Evolutionary conservation across 75 land plant genomes (phyloP).

Genomic region (Selaginella tamariscina): DNA sequence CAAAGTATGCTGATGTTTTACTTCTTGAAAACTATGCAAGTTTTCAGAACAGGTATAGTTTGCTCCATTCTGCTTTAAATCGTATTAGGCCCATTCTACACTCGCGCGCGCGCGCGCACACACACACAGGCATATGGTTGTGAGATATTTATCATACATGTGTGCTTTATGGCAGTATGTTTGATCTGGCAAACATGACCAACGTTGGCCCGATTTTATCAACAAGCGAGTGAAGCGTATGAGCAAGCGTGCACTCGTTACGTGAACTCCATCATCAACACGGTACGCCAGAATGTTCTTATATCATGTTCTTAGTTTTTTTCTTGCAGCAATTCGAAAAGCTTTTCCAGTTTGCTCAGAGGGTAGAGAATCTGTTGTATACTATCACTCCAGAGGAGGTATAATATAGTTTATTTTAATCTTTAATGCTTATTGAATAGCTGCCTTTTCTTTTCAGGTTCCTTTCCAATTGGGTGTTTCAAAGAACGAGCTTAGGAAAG

Average conservation of each 20-base stretch:
- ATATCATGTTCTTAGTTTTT: background rate
- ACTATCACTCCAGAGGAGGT: conserved; percentile 92
- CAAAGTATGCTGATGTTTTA: conserved; percentile 75
- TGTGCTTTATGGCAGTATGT: no score
- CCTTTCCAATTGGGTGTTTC: conserved; percentile 77
- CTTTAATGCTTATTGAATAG: no score
- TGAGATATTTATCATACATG: no score
- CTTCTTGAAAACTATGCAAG: conserved; percentile 96
- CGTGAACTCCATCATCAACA: conserved; percentile 74
- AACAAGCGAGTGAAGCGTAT: conserved; percentile 95
- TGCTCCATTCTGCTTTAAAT: background rate
- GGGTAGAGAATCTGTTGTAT: conserved; percentile 70
- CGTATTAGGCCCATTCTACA: no score
- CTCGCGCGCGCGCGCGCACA: no score
- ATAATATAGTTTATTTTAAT: background rate
- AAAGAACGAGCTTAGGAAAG: conserved; percentile 70
- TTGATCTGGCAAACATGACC: conserved; percentile 94
- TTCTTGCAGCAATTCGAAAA: conserved; percentile 80
- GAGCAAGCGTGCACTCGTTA: conserved; percentile 94
- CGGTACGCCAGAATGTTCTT: conserved; percentile 38
- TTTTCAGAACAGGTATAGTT: conserved; percentile 77
- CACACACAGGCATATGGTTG: no score
- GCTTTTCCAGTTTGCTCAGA: conserved; percentile 84
- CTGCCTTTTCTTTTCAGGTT: conserved; percentile 50
- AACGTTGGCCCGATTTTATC: conserved; percentile 85